phyloP scores from a whole-genome alignment of 2,329 filamentous ascomycete species.

The Pestalotiopsis sp. region DNA sequence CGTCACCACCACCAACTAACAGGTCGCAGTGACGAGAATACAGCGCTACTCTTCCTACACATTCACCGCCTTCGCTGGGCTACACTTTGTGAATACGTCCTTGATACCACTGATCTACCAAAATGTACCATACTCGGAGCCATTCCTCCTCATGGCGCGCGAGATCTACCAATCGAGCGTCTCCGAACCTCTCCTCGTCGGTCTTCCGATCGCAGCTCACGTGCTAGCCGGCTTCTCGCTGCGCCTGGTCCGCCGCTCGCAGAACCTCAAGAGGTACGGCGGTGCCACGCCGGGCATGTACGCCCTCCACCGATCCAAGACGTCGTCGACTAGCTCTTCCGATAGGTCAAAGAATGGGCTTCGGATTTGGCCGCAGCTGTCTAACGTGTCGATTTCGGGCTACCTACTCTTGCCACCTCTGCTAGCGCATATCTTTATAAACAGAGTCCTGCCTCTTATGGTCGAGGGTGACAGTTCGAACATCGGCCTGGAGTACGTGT shows the following conservation, averaged over 20 bases:
- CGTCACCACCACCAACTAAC: neutral
- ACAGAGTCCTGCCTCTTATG: slow-evolving; percentile 72
- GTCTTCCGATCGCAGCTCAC: slow-evolving; percentile 73
- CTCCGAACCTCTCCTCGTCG: slow-evolving; percentile 79
- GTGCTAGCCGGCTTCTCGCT: slow-evolving; percentile 76
- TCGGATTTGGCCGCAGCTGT: slow-evolving; percentile 69
- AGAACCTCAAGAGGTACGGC: slow-evolving; percentile 76
- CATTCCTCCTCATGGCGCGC: slow-evolving; percentile 85
- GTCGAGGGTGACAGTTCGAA: slow-evolving; percentile 86
- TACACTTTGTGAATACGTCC: slow-evolving; percentile 82
- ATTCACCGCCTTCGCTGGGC: slow-evolving; percentile 72
- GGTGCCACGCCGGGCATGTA: slow-evolving; percentile 61
- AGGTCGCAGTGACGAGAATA: slow-evolving; percentile 65
- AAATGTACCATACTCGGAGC: slow-evolving; percentile 75
- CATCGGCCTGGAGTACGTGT: slow-evolving; percentile 79
- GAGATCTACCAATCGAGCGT: slow-evolving; percentile 88
- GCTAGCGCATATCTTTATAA: slow-evolving; percentile 72
- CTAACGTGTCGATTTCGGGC: slow-evolving; percentile 70
- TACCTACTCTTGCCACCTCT: slow-evolving; percentile 70
- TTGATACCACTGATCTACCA: slow-evolving; percentile 75
- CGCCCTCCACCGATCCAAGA: slow-evolving; percentile 34
- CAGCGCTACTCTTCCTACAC: slow-evolving; percentile 91
- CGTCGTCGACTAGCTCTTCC: slow-evolving; percentile 31
- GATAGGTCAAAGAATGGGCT: slow-evolving; percentile 18
- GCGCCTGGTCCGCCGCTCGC: slow-evolving; percentile 71